Evolutionary conservation across 1,139 yeast species (phyloP), one percentile per base, ranked within the genome.

Genomic region (Pichia sp.): DNA sequence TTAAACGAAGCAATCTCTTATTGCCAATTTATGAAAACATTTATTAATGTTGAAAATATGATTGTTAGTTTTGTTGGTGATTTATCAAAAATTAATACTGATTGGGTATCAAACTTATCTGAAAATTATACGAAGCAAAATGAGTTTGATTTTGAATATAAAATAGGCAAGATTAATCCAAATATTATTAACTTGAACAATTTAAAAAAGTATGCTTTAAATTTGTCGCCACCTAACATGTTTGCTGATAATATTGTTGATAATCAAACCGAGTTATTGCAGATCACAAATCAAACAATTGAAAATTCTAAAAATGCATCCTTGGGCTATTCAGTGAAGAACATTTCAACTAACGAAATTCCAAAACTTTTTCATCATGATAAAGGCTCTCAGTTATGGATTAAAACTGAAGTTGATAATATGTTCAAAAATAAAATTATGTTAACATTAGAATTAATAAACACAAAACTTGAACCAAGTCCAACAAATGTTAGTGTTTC

Each of bases 361-460:
- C 77, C 79, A 0, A 51, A 56, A n/a, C 56, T 73, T 10, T 55
- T 64, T 2, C 53, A 60, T 19, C 57, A 60, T 45, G 65, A 64
- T 44, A 50, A 59, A 0, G 59, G 61, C 6, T 69, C 69, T 53
- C 85, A 83, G 53, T 55, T 80, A 36, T 84, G 89, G 90, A 62
- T 68, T 7, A 73, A 74, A 54, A 53, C 58, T 22, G 79, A 74
- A 42, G 31, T 52, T 9, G 56, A 50, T 28, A 27, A 38, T 16
- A 10, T 30, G 1, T 63, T 48, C 25, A 53, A 51, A 10, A 56
- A 58, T 16, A 63, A 58, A 44, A 51, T 69, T 0, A 67, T 71
- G 31, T 57, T 77, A 0, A 73, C 83, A 0, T 67, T 81, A 50
- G 84, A 80, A 50, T 49, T 81, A 0, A 60, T 68, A 2, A 66